Base-by-base conservation (phyloP, 805 yeast species). In the Metschnikowia hibisci region DNA sequence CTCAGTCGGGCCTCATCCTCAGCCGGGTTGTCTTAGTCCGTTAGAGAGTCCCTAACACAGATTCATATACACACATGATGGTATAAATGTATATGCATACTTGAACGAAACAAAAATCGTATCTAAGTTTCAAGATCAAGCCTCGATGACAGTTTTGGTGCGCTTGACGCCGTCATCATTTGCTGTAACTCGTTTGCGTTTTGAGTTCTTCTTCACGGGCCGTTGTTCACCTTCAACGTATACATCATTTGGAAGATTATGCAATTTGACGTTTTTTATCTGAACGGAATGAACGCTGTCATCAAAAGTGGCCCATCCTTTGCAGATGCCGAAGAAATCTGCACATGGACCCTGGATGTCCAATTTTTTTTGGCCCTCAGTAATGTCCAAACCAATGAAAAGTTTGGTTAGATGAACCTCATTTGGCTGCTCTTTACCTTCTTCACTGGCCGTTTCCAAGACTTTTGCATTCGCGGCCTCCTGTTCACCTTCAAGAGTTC, bases 281-380 rank as follows among this genome's bases (percentile, higher is more conserved):
- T 37, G 41, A 47, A 91, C 70, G 18, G 80, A 69, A 55, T 81
- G 73, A 8, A 73, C 63, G 34, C 79, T 77, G 41, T 79, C 83
- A 51, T 84, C 77, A 55, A 78, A 93, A 30, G 73, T 72, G 15
- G 73, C 72, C 80, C 91, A 87, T 27, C 79, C 74, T 50, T 87
- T 81, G 63, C 97, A 87, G 6, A 87, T 65, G 33, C 76, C 81
- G 66, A 78, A 88, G 61, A 91, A 93, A 47, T 93, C 98, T 15
- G 87, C 76, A 60, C 98, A 90, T 14, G 96, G 96, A 50, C 81
- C 77, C 55, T 85, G 95, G 44, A 91, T 83, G 61, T 89, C 96
- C 53, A 90, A 74, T 54, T 81, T 78, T 67, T 79, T 77, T 39
- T 72, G 77, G 28, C 76, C 76, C 18, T 77, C 80, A 40, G 76